Conservation (phyloP, 2,329 filamentous ascomycete species). For the Sporothrix humicola region DNA sequence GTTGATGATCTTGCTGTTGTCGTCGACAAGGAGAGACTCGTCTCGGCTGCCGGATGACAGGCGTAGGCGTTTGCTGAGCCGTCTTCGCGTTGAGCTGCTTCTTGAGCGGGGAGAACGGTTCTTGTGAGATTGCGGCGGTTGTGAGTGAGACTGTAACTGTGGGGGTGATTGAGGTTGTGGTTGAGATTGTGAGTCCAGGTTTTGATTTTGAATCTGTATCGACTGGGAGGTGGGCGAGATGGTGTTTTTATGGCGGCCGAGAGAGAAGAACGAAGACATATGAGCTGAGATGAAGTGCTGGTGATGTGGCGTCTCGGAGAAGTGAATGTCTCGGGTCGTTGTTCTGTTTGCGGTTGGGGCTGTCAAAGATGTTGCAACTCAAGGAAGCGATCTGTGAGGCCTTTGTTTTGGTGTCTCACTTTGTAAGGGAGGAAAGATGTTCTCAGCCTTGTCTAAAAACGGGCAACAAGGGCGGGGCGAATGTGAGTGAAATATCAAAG, state of each 20-base stretch:
- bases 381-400: too few relatives aligned
- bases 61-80: conserved; percentile 26
- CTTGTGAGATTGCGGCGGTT: neutral
- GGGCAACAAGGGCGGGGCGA: neutral
- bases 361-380: neutral
- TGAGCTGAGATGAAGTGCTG: neutral
- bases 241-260: conserved; percentile 24
- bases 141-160: neutral
- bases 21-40: neutral
- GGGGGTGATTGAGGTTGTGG: neutral
- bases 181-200: neutral
- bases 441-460: conserved; percentile 25
- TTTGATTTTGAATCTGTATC: neutral
- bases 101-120: neutral
- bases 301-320: neutral
- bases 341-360: neutral
- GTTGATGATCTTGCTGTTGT: neutral
- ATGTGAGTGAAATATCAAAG: neutral
- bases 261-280: conserved; percentile 24
- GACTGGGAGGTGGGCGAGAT: conserved; percentile 10
- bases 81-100: neutral
- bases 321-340: neutral
- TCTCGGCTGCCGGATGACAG: neutral
- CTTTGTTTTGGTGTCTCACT: conserved; percentile 11
- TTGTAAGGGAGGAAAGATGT: neutral